phyloP scores from a whole-genome alignment of 257 asterid species.

The Galeopsis tetrahit region DNA sequence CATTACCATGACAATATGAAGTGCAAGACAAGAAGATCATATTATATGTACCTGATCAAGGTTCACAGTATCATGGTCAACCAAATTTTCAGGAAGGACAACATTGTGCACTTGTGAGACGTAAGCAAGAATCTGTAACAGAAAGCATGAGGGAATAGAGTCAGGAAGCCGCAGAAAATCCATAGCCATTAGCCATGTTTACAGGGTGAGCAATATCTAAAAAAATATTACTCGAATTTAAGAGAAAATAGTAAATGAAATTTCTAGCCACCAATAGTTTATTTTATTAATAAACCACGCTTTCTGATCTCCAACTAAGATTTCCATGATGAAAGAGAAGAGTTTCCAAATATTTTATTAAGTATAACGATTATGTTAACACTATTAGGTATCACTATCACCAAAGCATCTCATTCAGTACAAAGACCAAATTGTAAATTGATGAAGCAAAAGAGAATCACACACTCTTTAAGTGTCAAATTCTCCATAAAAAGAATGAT shows the following conservation, averaged over 20 bases:
- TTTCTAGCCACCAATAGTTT: conserved; percentile 20
- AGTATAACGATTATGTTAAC: conserved; percentile 7
- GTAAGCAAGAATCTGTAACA: conserved; percentile 86
- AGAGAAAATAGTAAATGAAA: conserved; percentile 11
- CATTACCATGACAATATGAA: conserved; percentile 17
- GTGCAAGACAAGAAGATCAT: conserved; percentile 25
- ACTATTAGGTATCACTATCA: conserved; percentile 16
- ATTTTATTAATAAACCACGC: background rate
- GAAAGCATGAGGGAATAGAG: conserved; percentile 33
- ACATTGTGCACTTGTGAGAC: conserved; percentile 95
- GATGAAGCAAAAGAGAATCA: conserved; percentile 9
- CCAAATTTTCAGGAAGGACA: conserved; percentile 75
- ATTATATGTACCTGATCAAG: conserved; percentile 69
- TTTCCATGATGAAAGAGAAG: conserved; percentile 10
- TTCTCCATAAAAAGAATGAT: background rate
- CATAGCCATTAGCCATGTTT: conserved; percentile 21
- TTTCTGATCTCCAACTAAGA: conserved; percentile 28
- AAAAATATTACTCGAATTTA: background rate
- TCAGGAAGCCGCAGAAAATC: conserved; percentile 23
- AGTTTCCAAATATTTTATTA: background rate
- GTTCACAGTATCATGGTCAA: conserved; percentile 70
- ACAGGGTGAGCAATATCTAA: conserved; percentile 26
- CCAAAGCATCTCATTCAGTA: conserved; percentile 24
- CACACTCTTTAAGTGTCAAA: conserved; percentile 19
- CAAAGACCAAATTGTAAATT: background rate